phyloP scores from a whole-genome alignment of 1,284 basidiomycete genomes.

The Anthracocystis setariae region DNA sequence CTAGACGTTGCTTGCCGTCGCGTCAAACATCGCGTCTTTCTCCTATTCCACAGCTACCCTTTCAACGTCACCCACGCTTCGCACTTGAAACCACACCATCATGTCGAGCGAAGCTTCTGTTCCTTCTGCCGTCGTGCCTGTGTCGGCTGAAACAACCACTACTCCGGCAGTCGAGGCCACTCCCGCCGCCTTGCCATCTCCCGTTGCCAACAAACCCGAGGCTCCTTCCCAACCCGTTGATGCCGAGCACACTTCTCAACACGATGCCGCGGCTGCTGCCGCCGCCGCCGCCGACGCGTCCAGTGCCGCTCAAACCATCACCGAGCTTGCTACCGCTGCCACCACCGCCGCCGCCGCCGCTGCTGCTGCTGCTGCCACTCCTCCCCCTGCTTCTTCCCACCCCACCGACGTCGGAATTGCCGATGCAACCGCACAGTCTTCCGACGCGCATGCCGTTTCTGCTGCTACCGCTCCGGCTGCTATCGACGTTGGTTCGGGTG shows the following conservation, averaged over 20 bases:
- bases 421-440: neutral
- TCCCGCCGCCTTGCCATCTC: constrained; percentile 9
- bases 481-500: neutral
- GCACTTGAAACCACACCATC: neutral
- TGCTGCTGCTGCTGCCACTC: neutral
- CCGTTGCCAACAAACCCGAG: constrained; percentile 11
- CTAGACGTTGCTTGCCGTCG: no score
- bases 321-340: constrained; percentile 41
- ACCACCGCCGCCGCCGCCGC: constrained; percentile 29
- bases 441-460: neutral
- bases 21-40: neutral
- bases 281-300: constrained; percentile 38
- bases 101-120: constrained; percentile 27
- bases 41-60: no score
- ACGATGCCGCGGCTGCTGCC: constrained; percentile 23
- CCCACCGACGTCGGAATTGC: neutral
- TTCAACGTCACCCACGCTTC: no score
- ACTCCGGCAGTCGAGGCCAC: neutral
- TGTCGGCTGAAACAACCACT: neutral
- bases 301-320: constrained; percentile 43
- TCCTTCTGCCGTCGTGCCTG: constrained; percentile 13
- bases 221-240: constrained; percentile 8
- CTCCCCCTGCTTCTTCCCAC: neutral
- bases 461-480: constrained; percentile 2
- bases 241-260: constrained; percentile 7